Evolutionary conservation across 2,329 filamentous ascomycete genomes (phyloP).

Genomic region (Microcyclosporella mali): DNA sequence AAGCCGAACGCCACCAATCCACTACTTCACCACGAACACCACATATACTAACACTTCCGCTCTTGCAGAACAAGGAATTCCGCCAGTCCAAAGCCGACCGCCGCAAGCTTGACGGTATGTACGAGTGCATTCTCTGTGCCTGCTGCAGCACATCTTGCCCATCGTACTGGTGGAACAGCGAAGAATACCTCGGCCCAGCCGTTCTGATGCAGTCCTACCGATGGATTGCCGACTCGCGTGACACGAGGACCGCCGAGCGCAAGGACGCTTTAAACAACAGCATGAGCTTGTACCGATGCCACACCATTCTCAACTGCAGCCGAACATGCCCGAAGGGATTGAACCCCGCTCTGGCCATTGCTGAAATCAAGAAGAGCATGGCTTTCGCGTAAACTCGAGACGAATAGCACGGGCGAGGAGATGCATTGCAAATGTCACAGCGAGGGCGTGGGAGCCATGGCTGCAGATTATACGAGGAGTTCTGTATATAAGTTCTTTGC

Average conservation of each 20-base stretch:
- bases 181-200: constrained; percentile 96
- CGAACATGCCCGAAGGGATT: constrained; percentile 96
- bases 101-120: constrained; percentile 93
- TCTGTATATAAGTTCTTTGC: constrained; percentile 3
- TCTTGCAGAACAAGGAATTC: constrained; percentile 74
- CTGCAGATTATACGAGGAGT: not conserved
- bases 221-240: constrained; percentile 92
- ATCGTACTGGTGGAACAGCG: constrained; percentile 99
- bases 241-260: constrained; percentile 81
- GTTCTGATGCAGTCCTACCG: constrained; percentile 96
- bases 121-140: constrained; percentile 98
- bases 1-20: too few species aligned
- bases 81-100: constrained; percentile 87
- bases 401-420: not conserved
- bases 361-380: constrained; percentile 98
- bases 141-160: constrained; percentile 99
- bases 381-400: constrained; percentile 46
- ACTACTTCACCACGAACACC: not conserved
- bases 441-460: not conserved
- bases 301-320: constrained; percentile 99
- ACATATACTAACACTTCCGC: constrained; percentile 2
- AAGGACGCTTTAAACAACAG: constrained; percentile 93
- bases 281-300: constrained; percentile 98
- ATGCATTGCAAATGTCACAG: not conserved
- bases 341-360: constrained; percentile 91